These are phyloP conservation scores for Phaeomoniella chlamydospora DNA, from an alignment of 2,329 filamentous ascomycete species.

Conservation along the genomic window DNA sequence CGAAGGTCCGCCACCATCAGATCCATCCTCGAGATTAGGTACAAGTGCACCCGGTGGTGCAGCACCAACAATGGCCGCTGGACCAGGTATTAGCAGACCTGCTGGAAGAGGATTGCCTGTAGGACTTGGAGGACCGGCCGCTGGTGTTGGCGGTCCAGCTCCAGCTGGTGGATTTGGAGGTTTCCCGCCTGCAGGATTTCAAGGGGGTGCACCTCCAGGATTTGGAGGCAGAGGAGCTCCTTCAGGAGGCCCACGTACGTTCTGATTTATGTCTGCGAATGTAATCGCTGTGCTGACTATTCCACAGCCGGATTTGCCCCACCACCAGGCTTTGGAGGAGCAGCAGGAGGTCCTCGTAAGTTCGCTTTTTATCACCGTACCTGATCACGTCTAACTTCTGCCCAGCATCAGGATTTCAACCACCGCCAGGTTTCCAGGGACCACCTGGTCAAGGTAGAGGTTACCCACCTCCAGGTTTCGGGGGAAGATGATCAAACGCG, in stretches of 20 bases:
- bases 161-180: slow-evolving; percentile 41
- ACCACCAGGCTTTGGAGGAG: slow-evolving; percentile 31
- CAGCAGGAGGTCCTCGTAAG: slow-evolving; percentile 27
- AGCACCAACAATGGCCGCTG: slow-evolving; percentile 52
- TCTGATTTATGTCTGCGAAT: slow-evolving; percentile 7
- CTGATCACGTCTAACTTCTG: slow-evolving; percentile 18
- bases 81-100: slow-evolving; percentile 79
- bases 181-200: slow-evolving; percentile 37
- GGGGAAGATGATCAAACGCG: slow-evolving; percentile 20
- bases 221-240: slow-evolving; percentile 37
- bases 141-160: slow-evolving; percentile 69
- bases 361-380: slow-evolving; percentile 10
- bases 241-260: slow-evolving; percentile 36
- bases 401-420: slow-evolving; percentile 33
- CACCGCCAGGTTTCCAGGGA: slow-evolving; percentile 61
- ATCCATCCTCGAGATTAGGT: slow-evolving; percentile 79
- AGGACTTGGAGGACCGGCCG: slow-evolving; percentile 76
- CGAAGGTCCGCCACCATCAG: slow-evolving; percentile 87
- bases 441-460: slow-evolving; percentile 42
- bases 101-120: slow-evolving; percentile 74
- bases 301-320: slow-evolving; percentile 29
- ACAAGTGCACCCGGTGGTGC: slow-evolving; percentile 55
- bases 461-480: slow-evolving; percentile 36
- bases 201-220: slow-evolving; percentile 34
- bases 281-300: slow-evolving; percentile 11